Conservation (phyloP, 2,329 filamentous ascomycete genomes). For the Diaporthe eres region DNA sequence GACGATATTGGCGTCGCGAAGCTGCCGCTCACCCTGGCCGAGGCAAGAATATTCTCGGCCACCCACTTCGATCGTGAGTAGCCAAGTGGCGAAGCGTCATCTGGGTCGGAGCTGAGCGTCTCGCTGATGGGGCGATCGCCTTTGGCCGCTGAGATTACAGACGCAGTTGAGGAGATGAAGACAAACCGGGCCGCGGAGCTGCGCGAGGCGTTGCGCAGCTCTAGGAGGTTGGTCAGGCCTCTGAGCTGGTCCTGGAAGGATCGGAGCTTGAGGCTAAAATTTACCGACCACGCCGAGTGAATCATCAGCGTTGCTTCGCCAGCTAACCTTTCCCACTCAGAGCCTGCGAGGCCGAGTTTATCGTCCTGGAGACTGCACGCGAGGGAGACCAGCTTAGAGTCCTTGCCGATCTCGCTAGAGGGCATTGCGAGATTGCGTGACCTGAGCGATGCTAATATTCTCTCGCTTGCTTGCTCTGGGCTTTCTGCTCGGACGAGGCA, state of each 20-base stretch:
- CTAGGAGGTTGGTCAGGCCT: constrained; percentile 61
- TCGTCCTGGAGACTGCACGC: constrained; percentile 61
- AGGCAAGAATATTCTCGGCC: constrained; percentile 66
- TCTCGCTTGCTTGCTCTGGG: constrained; percentile 55
- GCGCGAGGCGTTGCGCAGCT: constrained; percentile 31
- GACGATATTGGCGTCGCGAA: constrained; percentile 28
- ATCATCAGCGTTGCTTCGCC: constrained; percentile 61
- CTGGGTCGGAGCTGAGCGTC: constrained; percentile 55
- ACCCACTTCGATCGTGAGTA: constrained; percentile 73
- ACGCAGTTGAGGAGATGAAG: constrained; percentile 48
- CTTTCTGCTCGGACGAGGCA: constrained; percentile 68
- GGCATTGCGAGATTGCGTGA: constrained; percentile 1
- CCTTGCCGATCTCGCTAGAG: constrained; percentile 45
- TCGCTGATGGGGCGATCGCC: constrained; percentile 55
- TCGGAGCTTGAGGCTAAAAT: constrained; percentile 65
- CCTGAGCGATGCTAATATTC: constrained; percentile 53
- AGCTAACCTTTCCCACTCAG: constrained; percentile 57
- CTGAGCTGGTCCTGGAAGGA: constrained; percentile 64
- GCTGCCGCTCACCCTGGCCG: constrained; percentile 49
- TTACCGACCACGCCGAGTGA: constrained; percentile 68
- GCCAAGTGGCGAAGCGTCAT: constrained; percentile 62
- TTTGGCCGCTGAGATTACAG: constrained; percentile 36
- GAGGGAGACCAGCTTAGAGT: constrained; percentile 60
- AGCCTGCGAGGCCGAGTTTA: constrained; percentile 61
- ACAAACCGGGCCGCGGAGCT: constrained; percentile 42